Conservation (phyloP, 2,329 filamentous ascomycete species). For the Claviceps maximensis region DNA sequence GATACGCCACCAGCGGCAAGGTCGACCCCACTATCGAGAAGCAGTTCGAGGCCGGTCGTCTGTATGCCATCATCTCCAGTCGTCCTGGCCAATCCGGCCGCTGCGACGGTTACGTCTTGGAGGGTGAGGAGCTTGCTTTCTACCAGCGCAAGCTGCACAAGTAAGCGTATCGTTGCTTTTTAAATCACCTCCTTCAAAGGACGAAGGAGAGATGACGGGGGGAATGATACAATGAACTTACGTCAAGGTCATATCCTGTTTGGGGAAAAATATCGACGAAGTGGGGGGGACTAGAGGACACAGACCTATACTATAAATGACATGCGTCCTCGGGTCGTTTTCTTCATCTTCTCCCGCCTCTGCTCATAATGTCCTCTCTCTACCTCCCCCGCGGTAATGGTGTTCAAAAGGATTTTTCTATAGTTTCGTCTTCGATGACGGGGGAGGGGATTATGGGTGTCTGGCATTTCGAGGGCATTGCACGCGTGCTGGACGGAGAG, state of each 20-base stretch:
- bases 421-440: neutral
- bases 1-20: constrained; percentile 76
- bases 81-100: constrained; percentile 95
- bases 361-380: neutral
- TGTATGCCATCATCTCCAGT: constrained; percentile 86
- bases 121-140: constrained; percentile 99
- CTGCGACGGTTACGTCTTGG: constrained; percentile 92
- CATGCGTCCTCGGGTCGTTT: neutral
- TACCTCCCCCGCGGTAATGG: neutral
- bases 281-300: neutral
- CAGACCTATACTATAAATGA: neutral
- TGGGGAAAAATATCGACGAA: neutral
- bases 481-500: neutral
- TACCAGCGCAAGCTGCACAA: constrained; percentile 99
- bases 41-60: constrained; percentile 98
- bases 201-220: neutral
- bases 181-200: neutral
- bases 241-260: neutral
- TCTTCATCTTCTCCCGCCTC: neutral
- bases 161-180: constrained; percentile 41
- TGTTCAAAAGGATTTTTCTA: neutral
- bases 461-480: neutral
- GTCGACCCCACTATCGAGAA: constrained; percentile 85
- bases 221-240: neutral
- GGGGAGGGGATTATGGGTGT: neutral